These are phyloP conservation scores for Neurospora cerealis DNA, from an alignment of 495 filamentous ascomycete species.

Conservation along the genomic window DNA sequence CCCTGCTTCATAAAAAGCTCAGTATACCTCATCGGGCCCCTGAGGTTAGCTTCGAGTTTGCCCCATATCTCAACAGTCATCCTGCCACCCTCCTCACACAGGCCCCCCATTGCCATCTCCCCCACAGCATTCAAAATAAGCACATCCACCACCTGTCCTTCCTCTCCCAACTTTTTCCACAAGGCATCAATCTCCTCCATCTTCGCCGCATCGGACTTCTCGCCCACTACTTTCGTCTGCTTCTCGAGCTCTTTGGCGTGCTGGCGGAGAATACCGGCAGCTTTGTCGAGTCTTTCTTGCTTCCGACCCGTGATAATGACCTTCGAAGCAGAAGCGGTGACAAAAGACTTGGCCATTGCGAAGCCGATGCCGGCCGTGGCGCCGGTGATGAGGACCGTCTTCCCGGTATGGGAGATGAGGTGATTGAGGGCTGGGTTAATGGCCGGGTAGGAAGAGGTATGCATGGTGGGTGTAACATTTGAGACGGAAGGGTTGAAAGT, in stretches of 20 bases:
- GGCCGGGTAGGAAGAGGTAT: conserved; percentile 31
- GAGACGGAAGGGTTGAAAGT: neutral
- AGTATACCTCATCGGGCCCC: conserved; percentile 24
- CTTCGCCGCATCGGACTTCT: conserved; percentile 17
- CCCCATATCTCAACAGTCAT: conserved; percentile 17
- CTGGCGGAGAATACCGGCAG: conserved; percentile 6
- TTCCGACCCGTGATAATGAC: conserved; percentile 27
- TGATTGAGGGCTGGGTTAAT: conserved; percentile 24
- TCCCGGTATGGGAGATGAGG: conserved; percentile 32
- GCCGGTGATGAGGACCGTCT: conserved; percentile 40
- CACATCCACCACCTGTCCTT: conserved; percentile 27
- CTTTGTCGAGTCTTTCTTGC: conserved; percentile 1
- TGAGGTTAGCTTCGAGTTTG: conserved; percentile 23
- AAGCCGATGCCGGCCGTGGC: conserved; percentile 27
- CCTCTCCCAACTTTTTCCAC: conserved; percentile 21
- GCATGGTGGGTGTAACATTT: conserved; percentile 10
- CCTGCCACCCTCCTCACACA: neutral
- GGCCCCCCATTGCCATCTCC: neutral
- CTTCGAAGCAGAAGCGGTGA: conserved; percentile 21
- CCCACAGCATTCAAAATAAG: conserved; percentile 29
- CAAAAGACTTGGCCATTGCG: conserved; percentile 25
- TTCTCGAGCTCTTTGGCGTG: neutral
- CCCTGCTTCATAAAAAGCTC: conserved; percentile 24
- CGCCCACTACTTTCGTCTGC: conserved; percentile 12
- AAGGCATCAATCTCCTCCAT: conserved; percentile 15